Percentiles rank a stretch among this genome's conserved stretches.
phyloP scores from a whole-genome alignment of 2,329 filamentous ascomycete genomes.

The Harringtonia lauricola region DNA sequence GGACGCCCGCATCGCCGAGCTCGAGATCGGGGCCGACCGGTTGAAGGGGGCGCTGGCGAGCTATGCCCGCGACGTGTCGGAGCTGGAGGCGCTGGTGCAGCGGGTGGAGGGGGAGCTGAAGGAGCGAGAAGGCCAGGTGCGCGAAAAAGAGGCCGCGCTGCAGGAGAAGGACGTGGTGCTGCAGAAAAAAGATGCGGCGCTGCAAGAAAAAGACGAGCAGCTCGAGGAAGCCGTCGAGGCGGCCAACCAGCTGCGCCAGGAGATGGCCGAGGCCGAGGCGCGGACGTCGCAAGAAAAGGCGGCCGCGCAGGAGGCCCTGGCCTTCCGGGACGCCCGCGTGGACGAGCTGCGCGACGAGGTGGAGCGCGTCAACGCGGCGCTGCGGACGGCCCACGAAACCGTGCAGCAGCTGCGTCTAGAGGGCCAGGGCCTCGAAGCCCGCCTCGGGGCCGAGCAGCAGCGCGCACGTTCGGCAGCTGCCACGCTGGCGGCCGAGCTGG shows the following conservation, averaged over 20 bases:
- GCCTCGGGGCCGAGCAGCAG: slow-evolving; percentile 25
- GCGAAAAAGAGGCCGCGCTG: slow-evolving; percentile 25
- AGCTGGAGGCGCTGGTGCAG: slow-evolving; percentile 40
- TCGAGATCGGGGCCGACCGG: slow-evolving; percentile 37
- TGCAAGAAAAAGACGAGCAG: slow-evolving; percentile 12
- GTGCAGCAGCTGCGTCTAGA: slow-evolving; percentile 34
- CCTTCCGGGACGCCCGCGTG: slow-evolving; percentile 38
- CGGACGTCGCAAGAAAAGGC: no score
- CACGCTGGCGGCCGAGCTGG: slow-evolving; percentile 39
- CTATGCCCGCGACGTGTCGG: slow-evolving; percentile 41
- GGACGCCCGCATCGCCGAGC: slow-evolving; percentile 19
- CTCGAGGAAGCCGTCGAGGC: slow-evolving; percentile 17
- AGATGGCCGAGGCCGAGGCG: no score
- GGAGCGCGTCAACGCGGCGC: slow-evolving; percentile 30
- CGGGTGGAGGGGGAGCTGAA: slow-evolving; percentile 30
- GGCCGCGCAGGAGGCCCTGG: no score
- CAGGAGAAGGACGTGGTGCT: neutral
- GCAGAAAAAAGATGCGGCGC: neutral
- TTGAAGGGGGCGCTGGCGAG: slow-evolving; percentile 39
- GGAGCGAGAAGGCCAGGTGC: neutral
- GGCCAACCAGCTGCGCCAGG: no score
- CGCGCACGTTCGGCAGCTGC: slow-evolving; percentile 34
- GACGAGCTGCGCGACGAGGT: slow-evolving; percentile 37
- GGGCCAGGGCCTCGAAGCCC: slow-evolving; percentile 26
- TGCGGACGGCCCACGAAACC: slow-evolving; percentile 35